These are phyloP conservation scores for Russula virescens DNA, from an alignment of 768 basidiomycete species.

Conservation along the genomic window DNA sequence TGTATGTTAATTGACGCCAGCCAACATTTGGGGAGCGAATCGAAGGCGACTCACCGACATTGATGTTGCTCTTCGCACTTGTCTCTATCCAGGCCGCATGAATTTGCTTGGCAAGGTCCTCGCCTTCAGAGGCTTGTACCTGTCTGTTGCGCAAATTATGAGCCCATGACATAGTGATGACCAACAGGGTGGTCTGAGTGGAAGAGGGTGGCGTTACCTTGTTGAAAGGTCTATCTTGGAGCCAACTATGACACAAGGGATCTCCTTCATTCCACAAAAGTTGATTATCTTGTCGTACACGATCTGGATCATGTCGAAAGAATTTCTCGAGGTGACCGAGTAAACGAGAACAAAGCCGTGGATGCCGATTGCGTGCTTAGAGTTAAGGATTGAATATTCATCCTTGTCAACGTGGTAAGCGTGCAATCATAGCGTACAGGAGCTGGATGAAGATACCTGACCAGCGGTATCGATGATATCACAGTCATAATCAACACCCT, in stretches of 20 bases:
- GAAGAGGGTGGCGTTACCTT: slow-evolving; percentile 45
- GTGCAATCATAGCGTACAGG: slow-evolving; percentile 9
- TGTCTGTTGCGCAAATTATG: slow-evolving; percentile 46
- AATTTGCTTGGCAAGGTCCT: slow-evolving; percentile 64
- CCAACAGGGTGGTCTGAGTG: neutral
- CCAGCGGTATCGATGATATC: slow-evolving; percentile 98
- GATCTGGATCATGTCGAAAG: slow-evolving; percentile 92
- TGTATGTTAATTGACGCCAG: slow-evolving; percentile 5
- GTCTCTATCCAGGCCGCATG: slow-evolving; percentile 83
- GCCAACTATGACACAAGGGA: slow-evolving; percentile 93
- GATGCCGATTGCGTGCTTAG: slow-evolving; percentile 93
- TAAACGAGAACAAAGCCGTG: slow-evolving; percentile 98
- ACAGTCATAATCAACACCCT: slow-evolving; percentile 89
- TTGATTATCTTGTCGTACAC: slow-evolving; percentile 91
- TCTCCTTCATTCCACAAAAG: slow-evolving; percentile 75
- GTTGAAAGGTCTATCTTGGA: slow-evolving; percentile 80
- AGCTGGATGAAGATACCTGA: slow-evolving; percentile 52
- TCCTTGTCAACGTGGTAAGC: slow-evolving; percentile 47
- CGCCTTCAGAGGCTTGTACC: slow-evolving; percentile 67
- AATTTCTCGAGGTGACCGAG: slow-evolving; percentile 81
- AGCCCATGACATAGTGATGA: slow-evolving; percentile 2
- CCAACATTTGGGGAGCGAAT: neutral
- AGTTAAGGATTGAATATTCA: slow-evolving; percentile 90
- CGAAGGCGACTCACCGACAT: slow-evolving; percentile 65
- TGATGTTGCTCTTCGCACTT: slow-evolving; percentile 79